These are phyloP conservation scores for Dioscorea alata DNA, from an alignment of 106 monocot genomes.

Conservation along the genomic window DNA sequence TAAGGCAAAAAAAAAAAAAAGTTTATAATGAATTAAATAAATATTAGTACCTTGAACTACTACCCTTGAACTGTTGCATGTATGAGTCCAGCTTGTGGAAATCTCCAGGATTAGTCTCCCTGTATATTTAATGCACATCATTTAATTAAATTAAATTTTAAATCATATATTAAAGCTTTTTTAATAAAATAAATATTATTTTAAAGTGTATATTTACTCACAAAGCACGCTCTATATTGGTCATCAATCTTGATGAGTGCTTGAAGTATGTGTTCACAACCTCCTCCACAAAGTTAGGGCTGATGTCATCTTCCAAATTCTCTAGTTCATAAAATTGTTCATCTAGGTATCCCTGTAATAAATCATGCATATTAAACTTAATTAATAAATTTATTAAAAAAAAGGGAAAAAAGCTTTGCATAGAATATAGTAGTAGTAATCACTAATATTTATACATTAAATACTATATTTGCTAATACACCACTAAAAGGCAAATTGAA, in stretches of 20 bases:
- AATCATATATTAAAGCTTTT: too few species aligned
- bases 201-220: conserved; percentile 23
- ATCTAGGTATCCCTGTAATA: conserved; percentile 72
- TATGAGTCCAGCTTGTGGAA: conserved; percentile 62
- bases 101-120: conserved; percentile 58
- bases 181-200: neutral
- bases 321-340: conserved; percentile 89
- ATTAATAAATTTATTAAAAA: too few species aligned
- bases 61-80: conserved; percentile 83
- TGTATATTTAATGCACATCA: conserved; percentile 10
- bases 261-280: conserved; percentile 81
- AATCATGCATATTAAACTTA: neutral
- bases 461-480: too few species aligned
- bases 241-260: conserved; percentile 62
- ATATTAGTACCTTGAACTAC: conserved; percentile 57
- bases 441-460: too few species aligned
- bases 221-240: conserved; percentile 75
- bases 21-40: too few species aligned
- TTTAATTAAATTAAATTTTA: too few species aligned
- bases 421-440: too few species aligned
- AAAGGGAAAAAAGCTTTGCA: too few species aligned
- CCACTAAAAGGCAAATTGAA: too few species aligned
- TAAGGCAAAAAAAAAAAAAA: too few species aligned
- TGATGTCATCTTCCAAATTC: conserved; percentile 84
- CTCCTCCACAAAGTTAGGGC: conserved; percentile 95